These are phyloP conservation scores for Chimonanthus praecox DNA, from an alignment of 164 flowering plant genomes.

Conservation along the genomic window DNA sequence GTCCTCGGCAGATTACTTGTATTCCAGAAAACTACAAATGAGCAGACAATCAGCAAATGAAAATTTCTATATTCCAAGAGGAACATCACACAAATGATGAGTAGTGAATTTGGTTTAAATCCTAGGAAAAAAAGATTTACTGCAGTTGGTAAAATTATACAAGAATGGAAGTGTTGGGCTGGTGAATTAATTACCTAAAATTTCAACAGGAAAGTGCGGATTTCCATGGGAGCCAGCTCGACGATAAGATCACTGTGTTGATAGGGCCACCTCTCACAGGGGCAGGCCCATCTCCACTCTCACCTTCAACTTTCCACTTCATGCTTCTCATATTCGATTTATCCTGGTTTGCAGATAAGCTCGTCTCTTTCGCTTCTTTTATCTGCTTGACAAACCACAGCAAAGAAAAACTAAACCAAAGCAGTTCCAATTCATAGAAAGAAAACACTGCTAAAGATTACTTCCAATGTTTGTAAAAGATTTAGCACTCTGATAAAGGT, in stretches of 20 bases:
- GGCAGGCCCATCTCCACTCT: conserved; percentile 15
- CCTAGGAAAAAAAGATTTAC: not conserved
- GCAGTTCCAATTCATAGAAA: not conserved
- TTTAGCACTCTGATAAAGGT: too few relatives aligned
- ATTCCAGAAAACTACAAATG: too few relatives aligned
- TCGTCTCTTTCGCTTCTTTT: conserved; percentile 53
- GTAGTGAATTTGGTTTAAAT: not conserved
- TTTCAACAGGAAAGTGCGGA: conserved; percentile 67
- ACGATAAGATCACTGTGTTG: conserved; percentile 44
- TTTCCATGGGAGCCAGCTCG: conserved; percentile 94
- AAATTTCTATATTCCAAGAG: not conserved
- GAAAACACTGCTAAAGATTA: too few relatives aligned
- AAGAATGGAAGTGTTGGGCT: not conserved
- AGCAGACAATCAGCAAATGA: too few relatives aligned
- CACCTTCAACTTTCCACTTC: conserved; percentile 72
- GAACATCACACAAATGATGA: not conserved
- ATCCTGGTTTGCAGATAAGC: conserved; percentile 74
- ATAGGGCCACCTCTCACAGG: conserved; percentile 57
- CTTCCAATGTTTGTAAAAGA: too few relatives aligned
- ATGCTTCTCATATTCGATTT: conserved; percentile 61
- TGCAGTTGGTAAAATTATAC: not conserved
- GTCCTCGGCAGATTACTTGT: too few relatives aligned
- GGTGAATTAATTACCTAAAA: conserved; percentile 21
- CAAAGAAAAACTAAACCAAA: not conserved
- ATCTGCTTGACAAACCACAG: conserved; percentile 36